Evolutionary conservation across 176 grass and related monocot genomes (phyloP), one percentile per base, ranked within the genome.

Genomic region (Themeda triandra): DNA sequence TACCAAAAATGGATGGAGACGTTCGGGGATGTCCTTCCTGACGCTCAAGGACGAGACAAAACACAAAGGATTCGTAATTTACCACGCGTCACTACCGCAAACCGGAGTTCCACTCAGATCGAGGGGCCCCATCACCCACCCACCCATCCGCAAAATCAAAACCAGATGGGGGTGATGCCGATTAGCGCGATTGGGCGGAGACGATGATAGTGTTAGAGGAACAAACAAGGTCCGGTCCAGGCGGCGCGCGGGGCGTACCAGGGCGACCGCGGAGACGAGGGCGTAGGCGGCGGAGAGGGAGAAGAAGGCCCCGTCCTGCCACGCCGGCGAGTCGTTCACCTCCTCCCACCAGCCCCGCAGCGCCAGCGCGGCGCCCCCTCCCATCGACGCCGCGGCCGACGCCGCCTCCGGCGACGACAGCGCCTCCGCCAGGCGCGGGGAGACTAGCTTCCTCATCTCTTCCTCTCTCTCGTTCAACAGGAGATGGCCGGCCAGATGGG

Each of bases 281-380:
- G 94, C 94, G 75, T 97, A 97, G 33, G 94, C 92, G 36, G 85
- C 83, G 70, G 82, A 80, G 53, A 97, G 94, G 48, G 91, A 97
- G 85, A 86, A 97, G 85, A 97, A 94, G 85, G 85, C 82, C 1
- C 79, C 85, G 71, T 97, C 89, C 91, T 97, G 87, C 94, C 89
- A 97, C 51, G 76, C 68, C 84, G 31, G 65, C 79, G 92, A 94
- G 42, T 79, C 87, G 62, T 94, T 97, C 67, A 97, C 73, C 42
- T 94, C 85, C 32, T 78, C 78, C 94, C 94, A 97, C 94, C 92
- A 97, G 10, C 88, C 80, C 79, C 85, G 54, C 21, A 97, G 19
- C 36, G 69, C 77, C 39, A 36, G 69, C 5, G 44, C 29, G 17
- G 46, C 44, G 6, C 72, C 54, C 41, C 39, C 75, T n/a, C n/a